phyloP scores from a whole-genome alignment of 805 yeast genomes.

The Jamesozyma spencerorum region DNA sequence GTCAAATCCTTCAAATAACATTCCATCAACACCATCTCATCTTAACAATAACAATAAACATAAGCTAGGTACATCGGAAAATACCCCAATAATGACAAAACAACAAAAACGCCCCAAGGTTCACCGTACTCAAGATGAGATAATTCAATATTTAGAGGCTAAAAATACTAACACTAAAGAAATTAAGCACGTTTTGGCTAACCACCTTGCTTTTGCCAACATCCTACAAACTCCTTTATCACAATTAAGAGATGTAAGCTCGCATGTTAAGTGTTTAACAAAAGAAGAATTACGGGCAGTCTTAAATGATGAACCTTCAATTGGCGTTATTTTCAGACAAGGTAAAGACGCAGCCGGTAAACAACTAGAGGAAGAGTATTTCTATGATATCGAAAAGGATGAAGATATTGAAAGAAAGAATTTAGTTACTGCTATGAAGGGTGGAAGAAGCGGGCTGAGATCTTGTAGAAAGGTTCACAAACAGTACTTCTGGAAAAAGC shows the following conservation, averaged over 20 bases:
- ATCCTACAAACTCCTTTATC: constrained; percentile 82
- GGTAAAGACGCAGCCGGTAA: constrained; percentile 98
- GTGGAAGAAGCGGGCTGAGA: constrained; percentile 68
- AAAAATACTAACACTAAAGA: constrained; percentile 38
- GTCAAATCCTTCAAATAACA: not conserved
- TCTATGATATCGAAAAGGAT: constrained; percentile 80
- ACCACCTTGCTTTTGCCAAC: constrained; percentile 86
- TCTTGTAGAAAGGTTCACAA: constrained; percentile 90
- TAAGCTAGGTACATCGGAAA: not conserved
- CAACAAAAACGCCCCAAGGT: not conserved
- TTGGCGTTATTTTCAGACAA: constrained; percentile 77
- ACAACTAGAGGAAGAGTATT: constrained; percentile 87
- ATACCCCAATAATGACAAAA: too few species aligned
- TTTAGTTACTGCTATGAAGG: constrained; percentile 69
- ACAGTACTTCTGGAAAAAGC: constrained; percentile 49
- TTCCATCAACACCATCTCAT: not conserved
- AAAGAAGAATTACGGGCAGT: constrained; percentile 40
- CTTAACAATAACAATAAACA: not conserved
- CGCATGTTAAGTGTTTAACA: constrained; percentile 40
- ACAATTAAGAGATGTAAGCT: constrained; percentile 51
- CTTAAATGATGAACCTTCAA: constrained; percentile 31
- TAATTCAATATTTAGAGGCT: constrained; percentile 2
- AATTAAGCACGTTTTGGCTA: constrained; percentile 58
- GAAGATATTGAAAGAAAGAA: constrained; percentile 56
- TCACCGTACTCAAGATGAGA: not conserved